These are phyloP conservation scores for Penicillium flavigenum DNA, from an alignment of 495 filamentous ascomycete species.

Conservation along the genomic window DNA sequence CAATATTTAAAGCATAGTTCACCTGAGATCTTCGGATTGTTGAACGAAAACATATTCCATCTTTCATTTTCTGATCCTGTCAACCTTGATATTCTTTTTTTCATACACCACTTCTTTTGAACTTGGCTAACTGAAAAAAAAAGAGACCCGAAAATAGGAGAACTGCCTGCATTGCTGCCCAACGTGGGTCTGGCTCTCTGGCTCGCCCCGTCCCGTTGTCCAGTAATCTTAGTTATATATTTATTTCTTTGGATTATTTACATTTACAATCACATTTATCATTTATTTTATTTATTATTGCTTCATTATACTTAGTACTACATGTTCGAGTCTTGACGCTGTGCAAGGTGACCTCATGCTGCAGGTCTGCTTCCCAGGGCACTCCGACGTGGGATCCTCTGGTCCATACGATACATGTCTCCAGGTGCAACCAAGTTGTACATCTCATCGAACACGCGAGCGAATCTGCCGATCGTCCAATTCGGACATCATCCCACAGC, in stretches of 20 bases:
- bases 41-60: constrained; percentile 53
- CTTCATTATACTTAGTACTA: background rate
- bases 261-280: constrained; percentile 3
- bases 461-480: constrained; percentile 29
- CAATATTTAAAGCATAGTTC: constrained; percentile 51
- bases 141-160: constrained; percentile 5
- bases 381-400: constrained; percentile 24
- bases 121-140: constrained; percentile 17
- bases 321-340: background rate
- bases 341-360: constrained; percentile 2
- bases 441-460: constrained; percentile 16
- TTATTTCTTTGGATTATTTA: background rate
- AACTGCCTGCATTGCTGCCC: constrained; percentile 45
- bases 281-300: constrained; percentile 5
- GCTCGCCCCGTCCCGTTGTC: constrained; percentile 28
- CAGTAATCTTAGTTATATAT: constrained; percentile 5
- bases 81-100: constrained; percentile 11
- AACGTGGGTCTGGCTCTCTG: constrained; percentile 31
- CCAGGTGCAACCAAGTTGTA: background rate
- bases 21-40: constrained; percentile 49
- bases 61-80: constrained; percentile 45
- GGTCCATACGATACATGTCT: constrained; percentile 15
- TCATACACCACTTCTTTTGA: constrained; percentile 11
- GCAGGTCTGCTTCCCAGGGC: constrained; percentile 13
- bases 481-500: constrained; percentile 31